Evolutionary conservation across 192 early-diverging fungal species (phyloP).

Genomic region (Dimargaris cristalligena): DNA sequence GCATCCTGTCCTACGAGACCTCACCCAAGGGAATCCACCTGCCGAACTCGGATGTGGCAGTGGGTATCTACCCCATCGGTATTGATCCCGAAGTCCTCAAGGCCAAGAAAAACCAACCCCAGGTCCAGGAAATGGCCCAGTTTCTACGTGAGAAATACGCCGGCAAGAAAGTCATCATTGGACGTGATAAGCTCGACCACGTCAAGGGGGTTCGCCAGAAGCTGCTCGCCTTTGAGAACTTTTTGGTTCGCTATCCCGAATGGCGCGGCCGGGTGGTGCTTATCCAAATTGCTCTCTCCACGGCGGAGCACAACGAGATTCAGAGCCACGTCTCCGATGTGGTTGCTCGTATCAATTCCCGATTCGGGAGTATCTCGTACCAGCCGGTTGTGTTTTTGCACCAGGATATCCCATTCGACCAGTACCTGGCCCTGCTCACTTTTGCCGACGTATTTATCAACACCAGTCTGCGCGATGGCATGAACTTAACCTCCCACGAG

Average conservation of each 20-base stretch:
- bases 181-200: conserved; percentile 89
- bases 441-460: conserved; percentile 90
- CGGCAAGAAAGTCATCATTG: conserved; percentile 86
- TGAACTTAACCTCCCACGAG: conserved; percentile 93
- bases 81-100: conserved; percentile 69
- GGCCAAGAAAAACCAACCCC: conserved; percentile 41
- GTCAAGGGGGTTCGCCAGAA: conserved; percentile 94
- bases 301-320: conserved; percentile 77
- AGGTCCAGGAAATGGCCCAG: conserved; percentile 59
- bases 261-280: conserved; percentile 83
- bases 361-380: conserved; percentile 79
- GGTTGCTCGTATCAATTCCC: conserved; percentile 81
- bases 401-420: conserved; percentile 78
- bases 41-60: conserved; percentile 50
- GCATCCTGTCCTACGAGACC: conserved; percentile 84
- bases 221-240: conserved; percentile 79
- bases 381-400: conserved; percentile 79
- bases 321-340: conserved; percentile 77
- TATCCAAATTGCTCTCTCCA: conserved; percentile 87
- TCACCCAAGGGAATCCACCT: conserved; percentile 79
- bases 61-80: conserved; percentile 94
- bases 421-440: conserved; percentile 78
- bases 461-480: conserved; percentile 85
- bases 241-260: conserved; percentile 72
- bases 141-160: conserved; percentile 71